These are phyloP conservation scores for Deuterostichococcus epilithicus DNA, from an alignment of 139 green algal genomes.

Conservation along the genomic window DNA sequence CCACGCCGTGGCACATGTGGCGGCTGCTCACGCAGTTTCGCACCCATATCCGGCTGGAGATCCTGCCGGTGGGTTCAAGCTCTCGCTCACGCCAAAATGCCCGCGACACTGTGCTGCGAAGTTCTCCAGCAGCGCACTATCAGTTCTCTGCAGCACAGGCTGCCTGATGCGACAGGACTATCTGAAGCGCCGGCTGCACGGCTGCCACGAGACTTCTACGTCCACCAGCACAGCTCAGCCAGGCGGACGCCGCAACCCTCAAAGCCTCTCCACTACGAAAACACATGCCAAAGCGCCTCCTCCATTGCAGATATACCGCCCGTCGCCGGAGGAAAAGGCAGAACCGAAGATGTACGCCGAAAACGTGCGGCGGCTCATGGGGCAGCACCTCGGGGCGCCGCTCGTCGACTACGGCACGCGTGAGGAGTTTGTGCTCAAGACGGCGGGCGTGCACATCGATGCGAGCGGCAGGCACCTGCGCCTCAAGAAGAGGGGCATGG, in stretches of 20 bases:
- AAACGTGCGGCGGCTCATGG: conserved; percentile 42
- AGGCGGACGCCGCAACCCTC: neutral
- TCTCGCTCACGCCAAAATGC: too few species aligned
- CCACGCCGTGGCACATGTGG: conserved; percentile 34
- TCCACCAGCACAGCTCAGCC: neutral
- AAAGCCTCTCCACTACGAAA: neutral
- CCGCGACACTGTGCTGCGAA: too few species aligned
- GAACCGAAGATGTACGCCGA: conserved; percentile 38
- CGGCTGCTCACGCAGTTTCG: conserved; percentile 27
- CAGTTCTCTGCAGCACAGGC: too few species aligned
- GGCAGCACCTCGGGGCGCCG: conserved; percentile 11
- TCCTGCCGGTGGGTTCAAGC: neutral
- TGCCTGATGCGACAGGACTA: too few species aligned
- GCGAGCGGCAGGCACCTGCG: conserved; percentile 8
- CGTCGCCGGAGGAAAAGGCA: conserved; percentile 23
- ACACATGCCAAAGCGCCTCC: neutral
- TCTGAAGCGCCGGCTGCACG: too few species aligned
- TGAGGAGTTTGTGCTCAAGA: conserved; percentile 29
- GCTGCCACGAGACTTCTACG: too few species aligned
- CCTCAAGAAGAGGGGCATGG: neutral
- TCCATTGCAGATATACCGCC: conserved; percentile 20
- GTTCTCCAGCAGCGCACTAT: too few species aligned
- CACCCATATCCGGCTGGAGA: neutral
- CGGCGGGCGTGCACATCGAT: conserved; percentile 12
- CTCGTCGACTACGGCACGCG: conserved; percentile 14